phyloP scores from a whole-genome alignment of 2,329 filamentous ascomycete species.

The Beauveria scarabaeidicola region DNA sequence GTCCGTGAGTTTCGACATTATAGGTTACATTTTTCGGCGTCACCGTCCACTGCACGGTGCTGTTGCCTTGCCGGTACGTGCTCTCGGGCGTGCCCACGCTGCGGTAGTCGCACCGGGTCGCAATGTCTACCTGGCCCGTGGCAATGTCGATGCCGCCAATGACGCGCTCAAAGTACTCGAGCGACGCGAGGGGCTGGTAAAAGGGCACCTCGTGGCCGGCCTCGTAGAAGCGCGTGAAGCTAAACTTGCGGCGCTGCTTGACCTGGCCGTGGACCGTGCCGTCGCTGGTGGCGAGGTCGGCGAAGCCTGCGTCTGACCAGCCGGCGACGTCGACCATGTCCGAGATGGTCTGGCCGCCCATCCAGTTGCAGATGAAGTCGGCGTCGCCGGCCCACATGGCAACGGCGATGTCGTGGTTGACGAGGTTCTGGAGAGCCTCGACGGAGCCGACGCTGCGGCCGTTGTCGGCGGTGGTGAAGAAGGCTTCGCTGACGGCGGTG shows the following conservation, averaged over 20 bases:
- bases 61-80: not conserved
- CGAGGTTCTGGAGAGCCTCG: constrained; percentile 42
- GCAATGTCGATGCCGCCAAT: constrained; percentile 45
- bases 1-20: not conserved
- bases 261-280: constrained; percentile 40
- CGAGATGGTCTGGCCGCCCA: constrained; percentile 60
- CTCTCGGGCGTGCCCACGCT: not conserved
- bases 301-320: constrained; percentile 51
- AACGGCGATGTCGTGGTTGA: constrained; percentile 52
- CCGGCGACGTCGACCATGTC: constrained; percentile 45
- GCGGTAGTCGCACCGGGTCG: constrained; percentile 23
- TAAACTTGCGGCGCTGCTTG: constrained; percentile 65
- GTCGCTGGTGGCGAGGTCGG: constrained; percentile 55
- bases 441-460: constrained; percentile 20
- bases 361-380: constrained; percentile 50
- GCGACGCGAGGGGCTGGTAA: constrained; percentile 49
- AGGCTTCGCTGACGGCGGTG: not conserved
- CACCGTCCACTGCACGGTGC: not conserved
- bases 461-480: not conserved
- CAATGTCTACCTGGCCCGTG: constrained; percentile 42
- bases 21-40: not conserved
- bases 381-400: constrained; percentile 57
- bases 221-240: constrained; percentile 57
- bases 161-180: constrained; percentile 51
- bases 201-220: constrained; percentile 54